phyloP scores from a whole-genome alignment of 2,329 filamentous ascomycete genomes.

The Sporothrix humicola region DNA sequence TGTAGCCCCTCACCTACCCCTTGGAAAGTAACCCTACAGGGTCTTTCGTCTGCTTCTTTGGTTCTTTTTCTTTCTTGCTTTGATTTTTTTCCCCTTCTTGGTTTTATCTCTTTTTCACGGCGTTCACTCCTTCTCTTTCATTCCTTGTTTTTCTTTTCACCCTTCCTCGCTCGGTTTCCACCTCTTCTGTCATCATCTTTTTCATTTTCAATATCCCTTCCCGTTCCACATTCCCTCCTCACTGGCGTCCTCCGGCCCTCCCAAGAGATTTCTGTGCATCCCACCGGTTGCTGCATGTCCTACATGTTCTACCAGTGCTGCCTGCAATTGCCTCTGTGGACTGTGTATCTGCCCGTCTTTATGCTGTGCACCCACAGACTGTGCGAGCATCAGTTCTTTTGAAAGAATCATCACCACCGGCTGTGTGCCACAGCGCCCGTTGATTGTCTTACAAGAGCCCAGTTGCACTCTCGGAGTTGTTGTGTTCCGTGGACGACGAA shows the following conservation, averaged over 20 bases:
- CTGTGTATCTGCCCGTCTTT: slow-evolving; percentile 16
- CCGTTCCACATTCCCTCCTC: background rate
- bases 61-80: background rate
- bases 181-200: background rate
- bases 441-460: slow-evolving; percentile 52
- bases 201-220: background rate
- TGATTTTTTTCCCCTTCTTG: background rate
- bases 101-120: background rate
- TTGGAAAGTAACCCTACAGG: background rate
- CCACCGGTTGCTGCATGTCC: background rate
- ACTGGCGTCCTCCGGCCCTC: no score
- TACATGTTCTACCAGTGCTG: slow-evolving; percentile 22
- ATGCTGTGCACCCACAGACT: slow-evolving; percentile 23
- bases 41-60: background rate
- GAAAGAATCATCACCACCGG: slow-evolving; percentile 45
- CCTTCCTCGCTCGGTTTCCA: no score
- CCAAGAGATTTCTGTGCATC: background rate
- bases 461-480: slow-evolving; percentile 43
- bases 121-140: background rate
- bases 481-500: slow-evolving; percentile 46
- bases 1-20: background rate
- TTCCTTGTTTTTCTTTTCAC: background rate
- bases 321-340: slow-evolving; percentile 12
- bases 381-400: slow-evolving; percentile 18
- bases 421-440: slow-evolving; percentile 52